A percentile compares a stretch with the other conserved stretches of the same genome.
phyloP scores from a whole-genome alignment of 2,329 filamentous ascomycete genomes.

The Bipolaris sorokiniana region DNA sequence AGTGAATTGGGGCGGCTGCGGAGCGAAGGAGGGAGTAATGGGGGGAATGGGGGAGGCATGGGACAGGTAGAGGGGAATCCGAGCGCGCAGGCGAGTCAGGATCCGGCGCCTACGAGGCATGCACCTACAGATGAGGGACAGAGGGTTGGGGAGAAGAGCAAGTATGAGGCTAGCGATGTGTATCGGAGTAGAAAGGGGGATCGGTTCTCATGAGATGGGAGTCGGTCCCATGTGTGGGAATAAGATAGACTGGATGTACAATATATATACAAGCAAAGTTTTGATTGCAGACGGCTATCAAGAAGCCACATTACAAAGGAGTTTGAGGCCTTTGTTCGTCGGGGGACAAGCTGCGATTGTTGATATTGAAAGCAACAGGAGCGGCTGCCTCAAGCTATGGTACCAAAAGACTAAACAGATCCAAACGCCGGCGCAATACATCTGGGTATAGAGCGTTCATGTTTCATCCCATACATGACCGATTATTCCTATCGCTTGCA shows the following conservation, averaged over 20 bases:
- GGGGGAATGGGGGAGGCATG: slow-evolving; percentile 16
- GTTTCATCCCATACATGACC: slow-evolving; percentile 10
- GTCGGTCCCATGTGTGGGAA: background rate
- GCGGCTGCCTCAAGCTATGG: slow-evolving; percentile 5
- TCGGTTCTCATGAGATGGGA: slow-evolving; percentile 63
- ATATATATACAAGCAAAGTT: background rate
- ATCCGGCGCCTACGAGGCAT: slow-evolving; percentile 86
- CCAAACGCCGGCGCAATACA: slow-evolving; percentile 38
- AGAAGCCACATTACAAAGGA: slow-evolving; percentile 1
- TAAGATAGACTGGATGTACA: background rate
- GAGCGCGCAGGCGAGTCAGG: slow-evolving; percentile 73
- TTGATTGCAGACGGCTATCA: background rate
- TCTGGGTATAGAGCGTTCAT: slow-evolving; percentile 42
- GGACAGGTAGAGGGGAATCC: slow-evolving; percentile 57
- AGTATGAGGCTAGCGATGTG: slow-evolving; percentile 81
- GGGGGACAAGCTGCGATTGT: slow-evolving; percentile 1
- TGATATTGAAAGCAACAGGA: background rate
- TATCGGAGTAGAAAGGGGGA: slow-evolving; percentile 84
- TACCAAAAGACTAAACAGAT: background rate
- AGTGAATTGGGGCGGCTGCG: slow-evolving; percentile 15
- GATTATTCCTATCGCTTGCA: slow-evolving; percentile 1
- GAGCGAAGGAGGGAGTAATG: slow-evolving; percentile 16
- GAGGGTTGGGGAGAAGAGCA: slow-evolving; percentile 76
- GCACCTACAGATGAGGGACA: slow-evolving; percentile 74
- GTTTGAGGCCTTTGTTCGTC: slow-evolving; percentile 18